A percentile compares a stretch with the other conserved stretches of the same genome.
Conservation (phyloP, 2,329 filamentous ascomycete genomes). For the Xylaria sp. region DNA sequence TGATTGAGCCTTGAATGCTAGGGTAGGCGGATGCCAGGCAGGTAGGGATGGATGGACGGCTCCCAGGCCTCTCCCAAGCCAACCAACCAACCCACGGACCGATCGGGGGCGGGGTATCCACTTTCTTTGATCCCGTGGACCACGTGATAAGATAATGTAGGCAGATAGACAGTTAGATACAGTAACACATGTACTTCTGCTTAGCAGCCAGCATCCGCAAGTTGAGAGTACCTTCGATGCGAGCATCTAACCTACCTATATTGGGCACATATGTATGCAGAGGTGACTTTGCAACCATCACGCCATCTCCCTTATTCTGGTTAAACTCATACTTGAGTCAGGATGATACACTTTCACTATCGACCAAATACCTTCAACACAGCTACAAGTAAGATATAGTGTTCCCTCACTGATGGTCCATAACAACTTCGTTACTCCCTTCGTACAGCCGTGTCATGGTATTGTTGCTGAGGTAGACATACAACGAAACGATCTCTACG, state of each 20-base stretch:
- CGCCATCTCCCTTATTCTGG: too few relatives aligned
- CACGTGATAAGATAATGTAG: constrained; percentile 33
- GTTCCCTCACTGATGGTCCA: background rate
- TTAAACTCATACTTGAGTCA: background rate
- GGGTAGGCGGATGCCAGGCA: background rate
- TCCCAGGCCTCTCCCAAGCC: background rate
- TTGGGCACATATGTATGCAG: background rate
- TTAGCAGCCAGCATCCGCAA: background rate
- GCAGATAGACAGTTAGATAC: background rate
- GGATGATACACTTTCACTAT: background rate
- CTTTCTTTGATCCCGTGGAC: constrained; percentile 20
- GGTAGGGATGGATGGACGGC: constrained; percentile 14
- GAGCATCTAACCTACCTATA: too few relatives aligned
- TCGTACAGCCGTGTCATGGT: background rate
- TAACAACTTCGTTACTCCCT: background rate
- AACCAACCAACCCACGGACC: constrained; percentile 25
- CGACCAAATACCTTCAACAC: background rate
- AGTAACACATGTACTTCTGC: background rate
- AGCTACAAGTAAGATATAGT: background rate
- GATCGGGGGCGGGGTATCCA: constrained; percentile 29
- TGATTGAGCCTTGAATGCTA: constrained; percentile 28
- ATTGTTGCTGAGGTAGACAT: too few relatives aligned
- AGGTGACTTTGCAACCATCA: background rate
- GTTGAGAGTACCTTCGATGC: background rate
- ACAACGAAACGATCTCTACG: too few relatives aligned